Percentiles rank a stretch among this genome's conserved stretches.
Conservation (phyloP, 148 eudicot species). For the Rhododendron kiyosumense region DNA sequence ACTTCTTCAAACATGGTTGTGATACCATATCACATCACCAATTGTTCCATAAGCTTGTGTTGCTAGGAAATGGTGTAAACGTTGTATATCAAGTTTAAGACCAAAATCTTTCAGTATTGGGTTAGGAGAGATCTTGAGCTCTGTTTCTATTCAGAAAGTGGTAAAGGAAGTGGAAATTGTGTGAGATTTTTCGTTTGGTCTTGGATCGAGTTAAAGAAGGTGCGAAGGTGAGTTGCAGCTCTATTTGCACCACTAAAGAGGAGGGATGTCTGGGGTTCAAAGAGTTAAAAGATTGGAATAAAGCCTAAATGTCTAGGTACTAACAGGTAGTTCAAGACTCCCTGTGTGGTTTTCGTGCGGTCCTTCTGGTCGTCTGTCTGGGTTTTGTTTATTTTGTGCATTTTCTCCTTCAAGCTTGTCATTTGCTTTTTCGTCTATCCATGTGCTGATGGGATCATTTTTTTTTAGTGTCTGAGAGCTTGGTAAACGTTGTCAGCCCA, state of each 20-base stretch:
- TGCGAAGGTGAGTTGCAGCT: background rate
- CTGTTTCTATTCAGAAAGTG: background rate
- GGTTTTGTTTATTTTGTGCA: background rate
- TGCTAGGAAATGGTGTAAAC: background rate
- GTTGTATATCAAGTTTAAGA: background rate
- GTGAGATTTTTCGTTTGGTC: background rate
- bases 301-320: background rate
- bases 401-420: background rate
- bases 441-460: background rate
- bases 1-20: background rate
- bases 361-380: background rate
- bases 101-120: background rate
- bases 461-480: background rate
- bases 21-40: background rate
- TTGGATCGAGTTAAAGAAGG: no score
- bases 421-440: background rate
- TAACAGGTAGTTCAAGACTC: background rate
- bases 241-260: background rate
- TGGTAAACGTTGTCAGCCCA: background rate
- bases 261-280: background rate
- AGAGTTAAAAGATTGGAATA: background rate
- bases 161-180: background rate
- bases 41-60: background rate
- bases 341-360: background rate
- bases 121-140: background rate